Base-by-base conservation (phyloP, 768 basidiomycete genomes). In the Podaxis sp. region DNA sequence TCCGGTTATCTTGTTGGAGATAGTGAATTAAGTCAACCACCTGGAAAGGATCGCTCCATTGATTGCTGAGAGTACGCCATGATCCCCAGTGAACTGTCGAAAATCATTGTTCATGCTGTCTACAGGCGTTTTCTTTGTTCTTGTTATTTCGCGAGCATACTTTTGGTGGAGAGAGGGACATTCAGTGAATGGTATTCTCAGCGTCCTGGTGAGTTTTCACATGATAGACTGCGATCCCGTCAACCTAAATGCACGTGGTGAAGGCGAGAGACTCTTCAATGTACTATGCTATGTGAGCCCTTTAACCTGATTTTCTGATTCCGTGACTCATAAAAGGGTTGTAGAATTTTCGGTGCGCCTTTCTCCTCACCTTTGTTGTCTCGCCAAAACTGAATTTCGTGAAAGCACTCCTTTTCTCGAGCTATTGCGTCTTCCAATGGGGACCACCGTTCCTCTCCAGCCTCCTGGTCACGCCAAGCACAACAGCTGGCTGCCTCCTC, bases 401-500 rank as follows among this genome's bases (percentile, higher is more conserved):
- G 17, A 22, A 33, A 72, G 73, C 68, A 12, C 52, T 74, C 26
- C 63, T 74, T 3, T 64, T 72, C 12, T 65, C 70, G 17, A 74
- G 69, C 44, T 72, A 63, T 39, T 60, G 71, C 22, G 58, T 72
- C 5, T 72, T 74, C 57, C 58, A 69, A 63, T 62, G 71, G 33
- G 73, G 70, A 1, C 70, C 71, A 30, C 68, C 70, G 4, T 70
- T 70, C 61, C 57, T 74, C n/a, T 69, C 73, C 33, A 70, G 70
- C 63, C 67, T 74, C n/a, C 68, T 74, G 4, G 73, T 72, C 44
- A 72, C 73, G 68, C 73, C 73, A 30, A 68, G 67, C 17, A 69
- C 67, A 5, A 71, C 71, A 1, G 70, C 72, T 7, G 72, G 72
- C 9, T 72, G 70, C 26, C 70, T 73, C 53, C 63, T 73, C 1